Conservation (phyloP, 2,329 filamentous ascomycete genomes). For the Colletotrichum lupini region DNA sequence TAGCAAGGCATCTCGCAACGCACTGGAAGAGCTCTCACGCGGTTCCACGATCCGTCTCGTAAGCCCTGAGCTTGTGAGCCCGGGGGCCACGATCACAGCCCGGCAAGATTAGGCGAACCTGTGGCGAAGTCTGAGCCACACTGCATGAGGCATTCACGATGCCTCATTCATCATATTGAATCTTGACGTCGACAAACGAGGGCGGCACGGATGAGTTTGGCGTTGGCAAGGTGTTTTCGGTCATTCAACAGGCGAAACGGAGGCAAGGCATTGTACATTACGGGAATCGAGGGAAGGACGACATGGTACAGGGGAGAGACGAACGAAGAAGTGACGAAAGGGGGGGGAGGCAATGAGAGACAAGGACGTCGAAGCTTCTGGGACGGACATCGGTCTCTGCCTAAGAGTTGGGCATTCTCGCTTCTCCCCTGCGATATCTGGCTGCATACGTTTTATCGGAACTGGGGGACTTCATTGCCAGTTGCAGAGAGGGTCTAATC, state of each 20-base stretch:
- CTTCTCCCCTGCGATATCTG: constrained; percentile 8
- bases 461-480: not conserved
- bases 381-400: not conserved
- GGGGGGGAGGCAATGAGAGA: not conserved
- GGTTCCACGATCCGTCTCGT: constrained; percentile 34
- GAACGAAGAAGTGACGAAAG: constrained; percentile 8
- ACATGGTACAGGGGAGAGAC: not conserved
- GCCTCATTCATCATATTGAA: constrained; percentile 2
- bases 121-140: not conserved
- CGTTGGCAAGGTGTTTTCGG: constrained; percentile 32
- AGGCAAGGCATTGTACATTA: constrained; percentile 33
- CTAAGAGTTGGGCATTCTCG: not conserved
- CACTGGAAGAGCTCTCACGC: constrained; percentile 31
- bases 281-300: constrained; percentile 4
- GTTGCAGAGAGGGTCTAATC: not conserved
- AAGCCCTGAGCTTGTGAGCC: constrained; percentile 31
- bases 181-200: constrained; percentile 33
- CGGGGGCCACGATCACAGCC: constrained; percentile 33
- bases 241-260: constrained; percentile 35
- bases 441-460: constrained; percentile 14
- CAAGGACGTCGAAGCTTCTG: not conserved
- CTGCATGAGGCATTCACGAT: not conserved
- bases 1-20: constrained; percentile 36
- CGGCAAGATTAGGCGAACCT: constrained; percentile 14
- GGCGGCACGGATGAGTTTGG: constrained; percentile 29